Percentiles rank a stretch among this genome's conserved stretches.
These are phyloP conservation scores for Aspergillus panamensis DNA, from an alignment of 495 filamentous ascomycete genomes.

Conservation along the genomic window DNA sequence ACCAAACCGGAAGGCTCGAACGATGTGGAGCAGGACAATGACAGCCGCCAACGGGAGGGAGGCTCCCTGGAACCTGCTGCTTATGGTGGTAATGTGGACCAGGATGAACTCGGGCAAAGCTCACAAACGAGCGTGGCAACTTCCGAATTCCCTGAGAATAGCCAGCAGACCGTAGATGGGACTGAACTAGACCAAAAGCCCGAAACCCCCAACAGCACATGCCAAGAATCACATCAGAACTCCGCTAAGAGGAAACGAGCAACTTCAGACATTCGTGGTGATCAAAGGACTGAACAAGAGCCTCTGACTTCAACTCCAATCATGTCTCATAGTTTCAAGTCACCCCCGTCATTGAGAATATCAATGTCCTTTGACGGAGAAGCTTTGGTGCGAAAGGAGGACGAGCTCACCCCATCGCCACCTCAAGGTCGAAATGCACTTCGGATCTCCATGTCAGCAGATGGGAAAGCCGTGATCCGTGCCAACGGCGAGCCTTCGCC, in stretches of 20 bases:
- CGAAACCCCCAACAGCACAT: conserved; percentile 7
- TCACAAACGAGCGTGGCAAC: conserved; percentile 41
- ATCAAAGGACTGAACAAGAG: conserved; percentile 14
- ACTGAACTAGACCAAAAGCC: conserved; percentile 12
- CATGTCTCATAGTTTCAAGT: conserved; percentile 29
- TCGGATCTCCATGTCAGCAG: conserved; percentile 49
- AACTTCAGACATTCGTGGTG: conserved; percentile 29
- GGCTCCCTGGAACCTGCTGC: conserved; percentile 35
- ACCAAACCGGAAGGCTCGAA: conserved; percentile 35
- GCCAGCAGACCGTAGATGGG: conserved; percentile 27
- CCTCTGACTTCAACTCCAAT: conserved; percentile 12
- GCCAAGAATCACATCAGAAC: conserved; percentile 25
- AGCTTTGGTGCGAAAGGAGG: conserved; percentile 69
- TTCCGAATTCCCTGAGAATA: conserved; percentile 29
- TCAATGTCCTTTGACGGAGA: conserved; percentile 80
- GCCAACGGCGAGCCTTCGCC: conserved; percentile 46
- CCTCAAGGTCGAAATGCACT: conserved; percentile 49
- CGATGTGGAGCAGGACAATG: conserved; percentile 30
- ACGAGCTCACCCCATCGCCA: conserved; percentile 66
- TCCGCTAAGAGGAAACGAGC: conserved; percentile 40
- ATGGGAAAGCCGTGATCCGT: conserved; percentile 50
- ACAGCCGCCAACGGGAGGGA: conserved; percentile 21
- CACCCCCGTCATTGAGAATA: conserved; percentile 50
- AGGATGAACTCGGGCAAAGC: conserved; percentile 25
- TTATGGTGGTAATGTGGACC: conserved; percentile 28